These are phyloP conservation scores for Vigna mungo DNA, from an alignment of 306 rosid species.

Conservation along the genomic window DNA sequence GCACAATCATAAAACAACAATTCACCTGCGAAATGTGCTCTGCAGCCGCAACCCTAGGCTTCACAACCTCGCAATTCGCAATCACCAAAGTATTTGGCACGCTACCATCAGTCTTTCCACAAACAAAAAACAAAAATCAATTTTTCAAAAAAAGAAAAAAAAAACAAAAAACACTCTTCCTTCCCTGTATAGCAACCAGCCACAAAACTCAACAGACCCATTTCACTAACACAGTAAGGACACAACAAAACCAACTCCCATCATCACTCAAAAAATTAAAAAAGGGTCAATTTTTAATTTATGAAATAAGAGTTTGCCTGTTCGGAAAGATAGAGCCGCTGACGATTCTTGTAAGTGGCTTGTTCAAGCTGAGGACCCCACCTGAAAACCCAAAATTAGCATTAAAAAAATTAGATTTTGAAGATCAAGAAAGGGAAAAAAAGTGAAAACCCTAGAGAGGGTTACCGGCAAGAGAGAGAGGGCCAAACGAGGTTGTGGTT, in stretches of 20 bases:
- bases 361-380: constrained; percentile 99
- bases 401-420: neutral
- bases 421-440: neutral
- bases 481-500: constrained; percentile 98
- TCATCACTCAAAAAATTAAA: neutral
- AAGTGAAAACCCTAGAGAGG: constrained; percentile 3
- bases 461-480: constrained; percentile 91
- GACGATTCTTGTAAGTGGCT: constrained; percentile 96
- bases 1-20: constrained; percentile 7
- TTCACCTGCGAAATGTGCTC: constrained; percentile 96
- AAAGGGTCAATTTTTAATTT: neutral
- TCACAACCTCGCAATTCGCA: constrained; percentile 98
- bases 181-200: neutral
- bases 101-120: constrained; percentile 87
- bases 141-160: neutral
- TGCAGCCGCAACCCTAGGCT: constrained; percentile 98
- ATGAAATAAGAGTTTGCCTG: constrained; percentile 55
- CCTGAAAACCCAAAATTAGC: constrained; percentile 39
- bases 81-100: constrained; percentile 98
- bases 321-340: constrained; percentile 94
- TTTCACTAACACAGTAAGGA: neutral
- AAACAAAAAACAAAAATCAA: neutral
- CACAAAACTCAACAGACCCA: constrained; percentile 7
- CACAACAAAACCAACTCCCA: neutral
- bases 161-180: neutral